Evolutionary conservation across 805 yeast genomes (phyloP).

Genomic region (Brettanomyces sp.): DNA sequence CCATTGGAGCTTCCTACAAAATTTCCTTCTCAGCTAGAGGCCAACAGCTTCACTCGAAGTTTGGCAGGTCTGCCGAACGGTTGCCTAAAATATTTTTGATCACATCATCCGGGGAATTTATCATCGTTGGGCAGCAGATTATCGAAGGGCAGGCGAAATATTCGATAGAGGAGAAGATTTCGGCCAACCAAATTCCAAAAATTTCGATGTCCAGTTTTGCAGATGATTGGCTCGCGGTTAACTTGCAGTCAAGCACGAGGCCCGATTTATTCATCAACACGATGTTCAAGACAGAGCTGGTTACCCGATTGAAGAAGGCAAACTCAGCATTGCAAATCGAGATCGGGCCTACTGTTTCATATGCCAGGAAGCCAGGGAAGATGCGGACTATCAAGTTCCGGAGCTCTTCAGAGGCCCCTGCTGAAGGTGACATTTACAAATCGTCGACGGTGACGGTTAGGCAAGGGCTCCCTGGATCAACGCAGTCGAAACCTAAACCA

Average conservation of each 20-base stretch:
- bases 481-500: constrained; percentile 70
- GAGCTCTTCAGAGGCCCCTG: constrained; percentile 54
- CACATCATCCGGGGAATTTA: constrained; percentile 45
- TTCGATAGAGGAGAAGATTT: constrained; percentile 53
- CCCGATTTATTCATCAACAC: constrained; percentile 80
- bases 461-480: constrained; percentile 66
- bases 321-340: constrained; percentile 50
- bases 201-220: constrained; percentile 67
- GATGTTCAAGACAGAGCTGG: constrained; percentile 80
- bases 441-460: constrained; percentile 79
- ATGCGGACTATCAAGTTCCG: constrained; percentile 64
- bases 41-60: constrained; percentile 72
- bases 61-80: constrained; percentile 85
- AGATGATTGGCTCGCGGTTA: constrained; percentile 87
- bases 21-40: constrained; percentile 77
- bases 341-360: constrained; percentile 64
- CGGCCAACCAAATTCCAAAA: constrained; percentile 48
- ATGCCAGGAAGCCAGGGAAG: constrained; percentile 87
- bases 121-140: constrained; percentile 65
- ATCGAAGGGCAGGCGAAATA: constrained; percentile 46
- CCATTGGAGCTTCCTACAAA: constrained; percentile 58
- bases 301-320: constrained; percentile 60
- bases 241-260: constrained; percentile 40
- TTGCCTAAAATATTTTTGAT: constrained; percentile 64
- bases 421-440: constrained; percentile 66